phyloP scores from a whole-genome alignment of 2,329 filamentous ascomycete species.

The Trichophyton benhamiae region DNA sequence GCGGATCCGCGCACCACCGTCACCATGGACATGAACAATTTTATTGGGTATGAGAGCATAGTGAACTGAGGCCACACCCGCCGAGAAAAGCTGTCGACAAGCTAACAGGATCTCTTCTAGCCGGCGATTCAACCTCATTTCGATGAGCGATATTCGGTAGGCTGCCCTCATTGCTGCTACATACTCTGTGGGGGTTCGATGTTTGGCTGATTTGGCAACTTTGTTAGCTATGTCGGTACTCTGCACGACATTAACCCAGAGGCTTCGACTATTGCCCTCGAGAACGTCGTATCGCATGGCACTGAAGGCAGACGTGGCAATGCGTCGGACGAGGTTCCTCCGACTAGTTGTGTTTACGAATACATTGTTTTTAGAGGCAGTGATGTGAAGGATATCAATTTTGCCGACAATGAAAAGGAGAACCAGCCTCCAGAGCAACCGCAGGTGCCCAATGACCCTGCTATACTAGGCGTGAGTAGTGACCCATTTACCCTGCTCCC shows the following conservation, averaged over 20 bases:
- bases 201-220: background rate
- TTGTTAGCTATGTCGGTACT: slow-evolving; percentile 74
- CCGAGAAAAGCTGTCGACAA: slow-evolving; percentile 7
- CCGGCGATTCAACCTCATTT: slow-evolving; percentile 91
- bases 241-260: slow-evolving; percentile 98
- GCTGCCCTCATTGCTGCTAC: slow-evolving; percentile 23
- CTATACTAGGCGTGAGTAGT: slow-evolving; percentile 85
- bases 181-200: background rate
- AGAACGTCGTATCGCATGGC: slow-evolving; percentile 88
- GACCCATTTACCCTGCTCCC: slow-evolving; percentile 2
- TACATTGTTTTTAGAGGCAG: slow-evolving; percentile 98
- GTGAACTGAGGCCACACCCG: background rate
- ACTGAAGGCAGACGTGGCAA: slow-evolving; percentile 78
- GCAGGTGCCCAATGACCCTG: slow-evolving; percentile 81
- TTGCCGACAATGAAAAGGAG: slow-evolving; percentile 66
- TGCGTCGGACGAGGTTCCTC: slow-evolving; percentile 67
- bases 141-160: slow-evolving; percentile 92
- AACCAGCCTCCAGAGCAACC: slow-evolving; percentile 63
- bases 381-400: slow-evolving; percentile 94
- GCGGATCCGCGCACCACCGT: slow-evolving; percentile 22
- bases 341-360: slow-evolving; percentile 84
- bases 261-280: slow-evolving; percentile 88
- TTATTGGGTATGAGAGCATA: slow-evolving; percentile 33
- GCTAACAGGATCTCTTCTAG: slow-evolving; percentile 35
- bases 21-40: slow-evolving; percentile 39